A percentile compares a stretch with the other conserved stretches of the same genome.
Evolutionary conservation across 805 yeast genomes (phyloP).

Genomic region (Lipomyces orientalis): DNA sequence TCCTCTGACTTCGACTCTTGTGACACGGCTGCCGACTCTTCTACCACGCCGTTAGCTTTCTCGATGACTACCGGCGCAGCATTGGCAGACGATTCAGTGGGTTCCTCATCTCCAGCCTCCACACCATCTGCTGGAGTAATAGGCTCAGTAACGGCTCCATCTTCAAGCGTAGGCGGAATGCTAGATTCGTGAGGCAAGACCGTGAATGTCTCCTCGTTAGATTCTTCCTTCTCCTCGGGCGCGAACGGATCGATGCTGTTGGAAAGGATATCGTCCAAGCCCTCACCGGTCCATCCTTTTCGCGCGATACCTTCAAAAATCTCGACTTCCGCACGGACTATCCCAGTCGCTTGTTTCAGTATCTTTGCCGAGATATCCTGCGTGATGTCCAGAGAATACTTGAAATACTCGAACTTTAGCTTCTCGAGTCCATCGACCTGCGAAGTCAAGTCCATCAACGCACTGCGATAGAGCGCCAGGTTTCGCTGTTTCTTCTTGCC

Average conservation of each 20-base stretch:
- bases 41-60: not conserved
- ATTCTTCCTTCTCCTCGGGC: constrained; percentile 37
- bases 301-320: constrained; percentile 79
- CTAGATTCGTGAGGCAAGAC: constrained; percentile 42
- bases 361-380: constrained; percentile 65
- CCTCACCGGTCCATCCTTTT: constrained; percentile 89
- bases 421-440: constrained; percentile 81
- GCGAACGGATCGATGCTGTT: constrained; percentile 71
- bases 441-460: constrained; percentile 67
- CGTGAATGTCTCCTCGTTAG: constrained; percentile 36
- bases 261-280: constrained; percentile 70
- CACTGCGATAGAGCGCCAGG: constrained; percentile 68
- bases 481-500: constrained; percentile 68
- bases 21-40: not conserved
- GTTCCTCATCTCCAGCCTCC: constrained; percentile 1
- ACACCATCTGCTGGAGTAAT: not conserved
- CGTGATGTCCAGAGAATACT: constrained; percentile 64
- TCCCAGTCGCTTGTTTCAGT: constrained; percentile 61
- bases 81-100: constrained; percentile 1
- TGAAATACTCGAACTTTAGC: constrained; percentile 75
- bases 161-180: constrained; percentile 31
- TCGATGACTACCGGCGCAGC: constrained; percentile 9
- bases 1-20: not conserved
- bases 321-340: constrained; percentile 80
- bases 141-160: constrained; percentile 3